Evolutionary conservation across 1,284 basidiomycete species (phyloP).

Genomic region (Trichosporon sp.): DNA sequence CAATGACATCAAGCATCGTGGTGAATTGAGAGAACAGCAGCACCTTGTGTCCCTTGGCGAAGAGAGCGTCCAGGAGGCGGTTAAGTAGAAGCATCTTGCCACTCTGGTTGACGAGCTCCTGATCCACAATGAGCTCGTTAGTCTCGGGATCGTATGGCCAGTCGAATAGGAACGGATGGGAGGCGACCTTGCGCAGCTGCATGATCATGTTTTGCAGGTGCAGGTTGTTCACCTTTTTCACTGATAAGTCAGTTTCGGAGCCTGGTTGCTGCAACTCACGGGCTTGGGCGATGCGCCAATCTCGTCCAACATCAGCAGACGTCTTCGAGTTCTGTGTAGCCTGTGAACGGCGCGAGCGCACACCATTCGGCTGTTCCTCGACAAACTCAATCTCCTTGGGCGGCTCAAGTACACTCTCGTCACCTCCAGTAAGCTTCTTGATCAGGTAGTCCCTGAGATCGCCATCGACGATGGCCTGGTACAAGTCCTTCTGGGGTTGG

Average conservation of each 20-base stretch:
- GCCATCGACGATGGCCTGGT: constrained; percentile 69
- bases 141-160: constrained; percentile 71
- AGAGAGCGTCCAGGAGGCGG: constrained; percentile 77
- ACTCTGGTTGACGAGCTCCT: constrained; percentile 73
- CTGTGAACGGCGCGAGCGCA: constrained; percentile 24
- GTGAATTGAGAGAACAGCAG: constrained; percentile 91
- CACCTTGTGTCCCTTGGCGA: constrained; percentile 77
- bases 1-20: constrained; percentile 88
- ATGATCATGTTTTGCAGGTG: constrained; percentile 87
- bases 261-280: constrained; percentile 53
- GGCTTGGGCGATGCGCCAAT: constrained; percentile 58
- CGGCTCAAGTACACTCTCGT: constrained; percentile 6
- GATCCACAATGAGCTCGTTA: constrained; percentile 58
- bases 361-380: constrained; percentile 20
- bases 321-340: constrained; percentile 40
- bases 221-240: constrained; percentile 81
- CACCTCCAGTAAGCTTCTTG: constrained; percentile 44
- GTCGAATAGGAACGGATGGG: constrained; percentile 87
- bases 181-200: constrained; percentile 82
- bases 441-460: constrained; percentile 63
- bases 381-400: constrained; percentile 24
- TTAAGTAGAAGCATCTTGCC: constrained; percentile 98
- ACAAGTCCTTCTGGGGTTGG: constrained; percentile 71
- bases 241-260: constrained; percentile 46
- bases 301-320: constrained; percentile 53